These are phyloP conservation scores for Xanthoconium separans DNA, from an alignment of 1,284 basidiomycete genomes.

Conservation along the genomic window DNA sequence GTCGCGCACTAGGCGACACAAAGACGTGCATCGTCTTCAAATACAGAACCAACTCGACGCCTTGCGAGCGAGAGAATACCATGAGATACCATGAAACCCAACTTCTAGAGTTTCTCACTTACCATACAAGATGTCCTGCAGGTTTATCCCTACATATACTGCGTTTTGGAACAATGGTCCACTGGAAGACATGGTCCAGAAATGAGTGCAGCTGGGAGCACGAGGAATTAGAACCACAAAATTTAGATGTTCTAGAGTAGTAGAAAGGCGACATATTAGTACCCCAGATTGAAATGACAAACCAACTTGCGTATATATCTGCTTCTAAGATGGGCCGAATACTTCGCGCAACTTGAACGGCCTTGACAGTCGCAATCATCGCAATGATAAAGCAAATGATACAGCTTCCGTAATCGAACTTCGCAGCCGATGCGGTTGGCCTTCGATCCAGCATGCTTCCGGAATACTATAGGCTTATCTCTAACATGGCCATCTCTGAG, in stretches of 20 bases:
- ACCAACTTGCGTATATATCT: too few relatives aligned
- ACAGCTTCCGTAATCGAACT: too few relatives aligned
- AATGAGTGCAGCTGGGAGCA: background rate
- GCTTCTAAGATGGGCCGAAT: background rate
- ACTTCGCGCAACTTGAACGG: too few relatives aligned
- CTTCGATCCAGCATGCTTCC: too few relatives aligned
- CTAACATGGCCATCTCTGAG: too few relatives aligned
- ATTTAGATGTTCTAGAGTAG: conserved; percentile 10
- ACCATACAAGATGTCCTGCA: conserved; percentile 29
- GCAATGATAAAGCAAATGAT: too few relatives aligned
- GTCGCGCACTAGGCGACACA: conserved; percentile 1
- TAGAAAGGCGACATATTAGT: background rate
- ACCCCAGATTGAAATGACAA: too few relatives aligned
- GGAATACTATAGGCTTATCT: too few relatives aligned
- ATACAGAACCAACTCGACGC: conserved; percentile 25
- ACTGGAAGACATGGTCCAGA: conserved; percentile 19
- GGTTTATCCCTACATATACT: conserved; percentile 27
- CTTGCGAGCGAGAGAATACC: conserved; percentile 5
- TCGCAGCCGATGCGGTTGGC: too few relatives aligned
- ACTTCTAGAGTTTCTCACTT: background rate
- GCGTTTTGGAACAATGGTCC: conserved; percentile 23
- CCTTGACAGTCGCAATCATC: background rate
- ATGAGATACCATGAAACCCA: background rate
- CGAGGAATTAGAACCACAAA: background rate
- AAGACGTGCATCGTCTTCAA: conserved; percentile 23